Evolutionary conservation across 768 basidiomycete genomes (phyloP).

Genomic region (Russula dissimulans): DNA sequence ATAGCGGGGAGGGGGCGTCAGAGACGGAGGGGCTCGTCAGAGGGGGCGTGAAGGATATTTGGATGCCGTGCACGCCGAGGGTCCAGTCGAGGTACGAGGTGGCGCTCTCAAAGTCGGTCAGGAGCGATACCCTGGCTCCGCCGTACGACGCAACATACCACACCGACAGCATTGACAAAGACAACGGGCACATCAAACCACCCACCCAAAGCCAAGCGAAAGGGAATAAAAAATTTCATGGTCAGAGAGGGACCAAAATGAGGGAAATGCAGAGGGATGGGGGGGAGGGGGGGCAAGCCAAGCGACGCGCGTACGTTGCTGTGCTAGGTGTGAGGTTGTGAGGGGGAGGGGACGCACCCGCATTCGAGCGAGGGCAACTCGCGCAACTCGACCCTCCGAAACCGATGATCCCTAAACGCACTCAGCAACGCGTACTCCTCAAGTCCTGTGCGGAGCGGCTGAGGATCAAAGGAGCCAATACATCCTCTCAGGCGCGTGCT

Average conservation of each 20-base stretch:
- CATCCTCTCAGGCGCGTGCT: conserved; percentile 71
- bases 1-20: conserved; percentile 59
- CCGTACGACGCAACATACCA: not conserved
- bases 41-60: conserved; percentile 80
- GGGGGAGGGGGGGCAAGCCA: not conserved
- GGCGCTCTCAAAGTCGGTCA: conserved; percentile 88
- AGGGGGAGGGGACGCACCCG: conserved; percentile 46
- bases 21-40: conserved; percentile 44
- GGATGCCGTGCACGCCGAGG: conserved; percentile 85
- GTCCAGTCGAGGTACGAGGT: conserved; percentile 87
- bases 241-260: not conserved
- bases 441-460: conserved; percentile 65
- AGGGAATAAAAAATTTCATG: not conserved
- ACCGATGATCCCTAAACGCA: conserved; percentile 82
- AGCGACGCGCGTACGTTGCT: not conserved
- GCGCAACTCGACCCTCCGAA: conserved; percentile 63
- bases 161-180: not conserved
- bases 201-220: not conserved
- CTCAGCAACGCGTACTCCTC: conserved; percentile 88
- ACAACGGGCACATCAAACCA: not conserved
- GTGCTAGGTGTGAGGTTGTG: not conserved
- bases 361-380: conserved; percentile 82
- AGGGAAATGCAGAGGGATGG: not conserved
- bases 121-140: conserved; percentile 66
- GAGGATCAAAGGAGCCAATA: conserved; percentile 86